Base-by-base conservation (phyloP, 2,329 filamentous ascomycete genomes). In the Pestalotiopsis sp. region DNA sequence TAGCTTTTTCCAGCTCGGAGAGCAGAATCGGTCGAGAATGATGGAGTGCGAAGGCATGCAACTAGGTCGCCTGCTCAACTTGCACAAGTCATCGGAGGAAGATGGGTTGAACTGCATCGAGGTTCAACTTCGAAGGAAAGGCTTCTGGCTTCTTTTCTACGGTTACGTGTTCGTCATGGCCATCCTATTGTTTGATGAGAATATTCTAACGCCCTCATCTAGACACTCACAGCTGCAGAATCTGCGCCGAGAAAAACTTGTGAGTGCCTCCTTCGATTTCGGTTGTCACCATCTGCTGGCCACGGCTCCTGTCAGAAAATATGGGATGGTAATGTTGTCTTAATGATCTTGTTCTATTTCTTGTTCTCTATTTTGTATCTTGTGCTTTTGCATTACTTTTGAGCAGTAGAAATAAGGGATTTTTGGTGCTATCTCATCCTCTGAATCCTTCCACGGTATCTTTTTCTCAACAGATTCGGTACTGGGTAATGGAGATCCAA, bases 141-240 rank as follows among this genome's bases (percentile, higher is more conserved):
- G 61, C n/a, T 64, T 64, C 38, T 64, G 61, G 61, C 61, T 64
- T 49, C 61, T 64, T 12, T 64, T 45, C 39, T 64, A 64, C 13
- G 61, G 31, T 17, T 64, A 64, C 36, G 61, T 64, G 52, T 57
- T 57, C 14, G 52, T 57, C n/a, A 20, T n/a, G 12, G 1, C 4
- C 52, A 41, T 41, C 9, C 39, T 12, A 11, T 1, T 23, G 3
- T 12, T 41, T 11, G 39, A 41, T 41, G 9, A 41, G 39, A 11
- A 3, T 41, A 41, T 14, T 41, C 39, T 23, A 23, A 23, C 23
- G 23, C 23, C 23, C 41, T 4, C 13, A 49, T 25, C n/a, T 58
- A 58, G 56, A 58, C 62, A 65, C 12, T 65, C 62, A 39, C 62
- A 65, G 36, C 41, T 65, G 17, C 62, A 65, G n/a, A 65, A 65